Conservation (phyloP, 2,329 filamentous ascomycete genomes). For the Tolypocladium endophyticum region DNA sequence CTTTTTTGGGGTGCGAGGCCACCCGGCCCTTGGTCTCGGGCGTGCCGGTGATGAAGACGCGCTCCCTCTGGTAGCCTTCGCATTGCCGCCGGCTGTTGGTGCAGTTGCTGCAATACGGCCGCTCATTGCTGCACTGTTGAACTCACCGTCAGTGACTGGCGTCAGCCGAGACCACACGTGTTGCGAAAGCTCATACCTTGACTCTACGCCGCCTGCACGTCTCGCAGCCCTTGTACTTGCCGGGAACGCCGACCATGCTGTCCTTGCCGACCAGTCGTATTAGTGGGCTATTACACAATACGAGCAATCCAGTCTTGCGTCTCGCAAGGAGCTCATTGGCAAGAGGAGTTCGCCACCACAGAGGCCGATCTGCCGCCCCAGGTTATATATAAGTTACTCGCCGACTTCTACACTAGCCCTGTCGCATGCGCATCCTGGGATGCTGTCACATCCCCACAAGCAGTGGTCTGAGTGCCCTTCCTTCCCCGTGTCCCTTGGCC, state of each 20-base stretch:
- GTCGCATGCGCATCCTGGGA: neutral
- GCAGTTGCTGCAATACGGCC: constrained; percentile 51
- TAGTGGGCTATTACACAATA: neutral
- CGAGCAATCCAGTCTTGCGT: neutral
- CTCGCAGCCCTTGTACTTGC: constrained; percentile 55
- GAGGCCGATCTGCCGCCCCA: neutral
- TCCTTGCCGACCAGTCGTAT: neutral
- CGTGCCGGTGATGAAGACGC: constrained; percentile 54
- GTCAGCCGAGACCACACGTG: neutral
- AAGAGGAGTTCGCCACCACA: neutral
- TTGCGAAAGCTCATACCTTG: constrained; percentile 31
- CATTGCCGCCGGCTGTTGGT: constrained; percentile 45
- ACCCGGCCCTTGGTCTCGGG: constrained; percentile 42
- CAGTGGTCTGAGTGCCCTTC: neutral
- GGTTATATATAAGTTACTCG: constrained; percentile 2
- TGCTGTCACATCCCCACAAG: constrained; percentile 1
- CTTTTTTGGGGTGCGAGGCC: constrained; percentile 42
- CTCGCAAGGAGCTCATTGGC: neutral
- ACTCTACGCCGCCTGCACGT: constrained; percentile 49
- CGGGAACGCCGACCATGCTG: constrained; percentile 49
- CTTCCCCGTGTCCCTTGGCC: neutral
- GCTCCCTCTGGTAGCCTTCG: constrained; percentile 51
- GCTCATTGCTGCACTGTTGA: constrained; percentile 48
- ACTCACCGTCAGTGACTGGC: constrained; percentile 1
- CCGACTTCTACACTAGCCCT: neutral